phyloP scores from a whole-genome alignment of 139 green algal genomes.

The Parachlorella kessleri region DNA sequence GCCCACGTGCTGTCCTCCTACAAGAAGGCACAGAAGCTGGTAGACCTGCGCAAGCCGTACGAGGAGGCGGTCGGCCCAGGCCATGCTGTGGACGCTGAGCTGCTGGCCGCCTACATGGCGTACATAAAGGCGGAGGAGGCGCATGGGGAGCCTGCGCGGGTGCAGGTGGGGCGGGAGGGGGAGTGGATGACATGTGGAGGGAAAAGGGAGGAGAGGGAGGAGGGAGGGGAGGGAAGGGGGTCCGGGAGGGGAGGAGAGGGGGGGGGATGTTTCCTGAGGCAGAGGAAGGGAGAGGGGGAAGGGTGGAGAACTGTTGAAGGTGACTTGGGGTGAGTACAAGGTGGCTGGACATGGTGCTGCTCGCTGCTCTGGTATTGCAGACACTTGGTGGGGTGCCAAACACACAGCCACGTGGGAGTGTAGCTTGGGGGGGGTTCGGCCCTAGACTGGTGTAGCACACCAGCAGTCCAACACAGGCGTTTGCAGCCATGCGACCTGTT shows the following conservation, averaged over 20 bases:
- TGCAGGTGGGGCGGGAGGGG: conserved; percentile 37
- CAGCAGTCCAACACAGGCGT: too few species aligned
- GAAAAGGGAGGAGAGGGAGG: background rate
- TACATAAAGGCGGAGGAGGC: conserved; percentile 74
- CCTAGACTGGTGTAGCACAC: too few species aligned
- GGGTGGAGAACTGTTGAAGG: too few species aligned
- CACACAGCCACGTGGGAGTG: too few species aligned
- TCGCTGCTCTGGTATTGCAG: too few species aligned
- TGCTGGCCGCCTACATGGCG: conserved; percentile 77
- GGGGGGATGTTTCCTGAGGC: background rate
- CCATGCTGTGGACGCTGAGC: conserved; percentile 31
- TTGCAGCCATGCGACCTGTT: too few species aligned
- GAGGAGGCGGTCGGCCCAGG: conserved; percentile 57
- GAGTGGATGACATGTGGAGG: too few species aligned
- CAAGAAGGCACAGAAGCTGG: conserved; percentile 49
- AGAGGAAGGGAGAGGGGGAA: background rate
- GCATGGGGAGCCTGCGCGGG: conserved; percentile 51
- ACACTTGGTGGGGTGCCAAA: too few species aligned
- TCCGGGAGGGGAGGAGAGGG: background rate
- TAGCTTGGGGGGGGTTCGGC: too few species aligned
- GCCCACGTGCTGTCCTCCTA: conserved; percentile 1
- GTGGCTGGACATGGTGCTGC: too few species aligned
- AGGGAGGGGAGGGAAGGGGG: background rate
- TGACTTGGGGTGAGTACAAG: too few species aligned
- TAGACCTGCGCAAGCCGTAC: conserved; percentile 47